phyloP scores from a whole-genome alignment of 495 filamentous ascomycete species.

The Penicillium cataractarum region DNA sequence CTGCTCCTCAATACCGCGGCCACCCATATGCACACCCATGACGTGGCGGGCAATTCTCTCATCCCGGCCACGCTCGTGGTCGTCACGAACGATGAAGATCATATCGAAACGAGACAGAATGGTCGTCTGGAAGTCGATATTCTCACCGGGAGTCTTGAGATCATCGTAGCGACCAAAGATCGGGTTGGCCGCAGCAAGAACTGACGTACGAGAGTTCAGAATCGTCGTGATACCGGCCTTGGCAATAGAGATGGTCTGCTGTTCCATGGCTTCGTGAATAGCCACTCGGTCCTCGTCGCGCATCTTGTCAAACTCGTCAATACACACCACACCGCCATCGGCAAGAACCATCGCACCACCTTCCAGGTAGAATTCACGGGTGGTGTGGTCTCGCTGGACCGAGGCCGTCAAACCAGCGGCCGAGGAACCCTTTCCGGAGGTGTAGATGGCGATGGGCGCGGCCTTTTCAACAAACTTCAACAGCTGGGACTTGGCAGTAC shows the following conservation, averaged over 20 bases:
- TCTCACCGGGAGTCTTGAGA: constrained; percentile 95
- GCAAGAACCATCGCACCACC: constrained; percentile 99
- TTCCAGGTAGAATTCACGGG: constrained; percentile 97
- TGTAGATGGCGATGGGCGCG: constrained; percentile 97
- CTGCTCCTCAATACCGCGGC: constrained; percentile 80
- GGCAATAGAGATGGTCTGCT: constrained; percentile 99
- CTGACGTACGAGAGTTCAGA: constrained; percentile 92
- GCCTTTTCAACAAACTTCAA: constrained; percentile 98
- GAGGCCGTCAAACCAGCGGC: constrained; percentile 98
- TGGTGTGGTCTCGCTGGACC: constrained; percentile 88
- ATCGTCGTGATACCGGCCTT: constrained; percentile 99
- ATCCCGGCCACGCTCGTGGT: constrained; percentile 87
- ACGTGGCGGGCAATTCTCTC: constrained; percentile 96
- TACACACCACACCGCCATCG: constrained; percentile 97
- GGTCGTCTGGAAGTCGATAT: constrained; percentile 99
- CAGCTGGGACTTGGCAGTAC: constrained; percentile 97
- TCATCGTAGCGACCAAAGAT: constrained; percentile 98
- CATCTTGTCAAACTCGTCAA: constrained; percentile 99
- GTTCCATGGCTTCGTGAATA: constrained; percentile 99
- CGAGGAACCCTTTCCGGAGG: constrained; percentile 97
- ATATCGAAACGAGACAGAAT: constrained; percentile 99
- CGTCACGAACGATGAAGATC: constrained; percentile 98
- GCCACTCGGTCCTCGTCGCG: constrained; percentile 97
- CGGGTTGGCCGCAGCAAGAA: constrained; percentile 95
- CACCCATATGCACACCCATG: constrained; percentile 97